phyloP scores from a whole-genome alignment of 2,329 filamentous ascomycete species.

The Alternaria atra region DNA sequence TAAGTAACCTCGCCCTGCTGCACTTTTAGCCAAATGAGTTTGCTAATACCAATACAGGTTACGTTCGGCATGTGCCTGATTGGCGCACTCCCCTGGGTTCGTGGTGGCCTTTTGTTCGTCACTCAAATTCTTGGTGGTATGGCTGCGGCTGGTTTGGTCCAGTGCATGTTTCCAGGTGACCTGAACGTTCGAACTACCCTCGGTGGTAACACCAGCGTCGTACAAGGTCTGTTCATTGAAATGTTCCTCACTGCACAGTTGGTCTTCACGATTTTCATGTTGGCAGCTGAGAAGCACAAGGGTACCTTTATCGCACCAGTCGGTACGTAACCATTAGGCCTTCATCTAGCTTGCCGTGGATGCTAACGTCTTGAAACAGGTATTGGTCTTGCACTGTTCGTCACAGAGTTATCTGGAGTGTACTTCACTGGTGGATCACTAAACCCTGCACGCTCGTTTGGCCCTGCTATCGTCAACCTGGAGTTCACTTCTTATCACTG shows the following conservation, averaged over 20 bases:
- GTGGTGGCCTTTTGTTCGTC: conserved; percentile 27
- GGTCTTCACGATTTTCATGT: conserved; percentile 58
- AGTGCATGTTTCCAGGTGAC: conserved; percentile 34
- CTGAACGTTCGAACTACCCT: conserved; percentile 31
- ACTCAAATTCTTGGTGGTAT: conserved; percentile 38
- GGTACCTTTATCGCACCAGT: conserved; percentile 65
- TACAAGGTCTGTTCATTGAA: conserved; percentile 34
- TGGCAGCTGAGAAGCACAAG: conserved; percentile 70
- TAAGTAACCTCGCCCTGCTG: neutral
- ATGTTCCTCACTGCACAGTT: conserved; percentile 38
- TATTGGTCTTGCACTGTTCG: conserved; percentile 74
- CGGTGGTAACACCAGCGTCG: conserved; percentile 20
- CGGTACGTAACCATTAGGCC: conserved; percentile 47
- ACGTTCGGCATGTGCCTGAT: conserved; percentile 46
- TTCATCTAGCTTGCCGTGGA: neutral
- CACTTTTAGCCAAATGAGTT: neutral
- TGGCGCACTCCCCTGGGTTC: conserved; percentile 23
- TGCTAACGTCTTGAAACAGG: conserved; percentile 3
- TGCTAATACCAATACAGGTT: conserved; percentile 5
- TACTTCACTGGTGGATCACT: conserved; percentile 56
- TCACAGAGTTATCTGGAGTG: conserved; percentile 51
- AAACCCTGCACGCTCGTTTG: conserved; percentile 57
- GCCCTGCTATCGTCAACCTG: conserved; percentile 52
- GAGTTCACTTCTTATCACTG: conserved; percentile 44
- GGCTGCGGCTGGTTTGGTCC: conserved; percentile 35